These are phyloP conservation scores for Termitomyces sp. DNA, from an alignment of 768 basidiomycete genomes.

Conservation along the genomic window DNA sequence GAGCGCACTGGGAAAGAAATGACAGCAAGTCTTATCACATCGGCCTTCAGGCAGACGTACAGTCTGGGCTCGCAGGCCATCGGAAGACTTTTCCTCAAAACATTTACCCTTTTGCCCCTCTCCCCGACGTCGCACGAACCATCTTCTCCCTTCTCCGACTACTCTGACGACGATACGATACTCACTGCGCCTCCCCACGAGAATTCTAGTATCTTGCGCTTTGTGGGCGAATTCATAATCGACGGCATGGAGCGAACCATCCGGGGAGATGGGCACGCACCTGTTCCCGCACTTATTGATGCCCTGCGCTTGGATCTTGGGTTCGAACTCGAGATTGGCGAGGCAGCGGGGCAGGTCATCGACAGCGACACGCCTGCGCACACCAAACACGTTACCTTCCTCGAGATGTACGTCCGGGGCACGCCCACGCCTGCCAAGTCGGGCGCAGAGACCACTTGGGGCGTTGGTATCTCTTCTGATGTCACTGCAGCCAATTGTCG, in stretches of 20 bases:
- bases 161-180: conserved; percentile 45
- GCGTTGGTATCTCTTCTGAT: conserved; percentile 72
- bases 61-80: conserved; percentile 56
- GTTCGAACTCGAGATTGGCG: conserved; percentile 60
- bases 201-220: conserved; percentile 26
- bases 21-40: conserved; percentile 70
- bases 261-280: conserved; percentile 74
- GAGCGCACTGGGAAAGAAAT: conserved; percentile 79
- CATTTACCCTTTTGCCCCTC: conserved; percentile 51
- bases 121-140: conserved; percentile 32
- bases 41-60: conserved; percentile 63
- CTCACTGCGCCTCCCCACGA: conserved; percentile 7
- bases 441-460: conserved; percentile 51
- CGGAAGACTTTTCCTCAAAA: conserved; percentile 60
- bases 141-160: conserved; percentile 30
- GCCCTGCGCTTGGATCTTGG: conserved; percentile 64
- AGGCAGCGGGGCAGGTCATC: conserved; percentile 71
- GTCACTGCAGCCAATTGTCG: conserved; percentile 67
- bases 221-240: conserved; percentile 64
- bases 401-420: conserved; percentile 59
- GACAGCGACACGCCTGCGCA: conserved; percentile 22
- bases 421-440: conserved; percentile 43
- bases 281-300: conserved; percentile 69
- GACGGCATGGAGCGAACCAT: conserved; percentile 62
- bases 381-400: conserved; percentile 66